Evolutionary conservation across 768 basidiomycete genomes (phyloP).

Genomic region (Boletus speciosus): DNA sequence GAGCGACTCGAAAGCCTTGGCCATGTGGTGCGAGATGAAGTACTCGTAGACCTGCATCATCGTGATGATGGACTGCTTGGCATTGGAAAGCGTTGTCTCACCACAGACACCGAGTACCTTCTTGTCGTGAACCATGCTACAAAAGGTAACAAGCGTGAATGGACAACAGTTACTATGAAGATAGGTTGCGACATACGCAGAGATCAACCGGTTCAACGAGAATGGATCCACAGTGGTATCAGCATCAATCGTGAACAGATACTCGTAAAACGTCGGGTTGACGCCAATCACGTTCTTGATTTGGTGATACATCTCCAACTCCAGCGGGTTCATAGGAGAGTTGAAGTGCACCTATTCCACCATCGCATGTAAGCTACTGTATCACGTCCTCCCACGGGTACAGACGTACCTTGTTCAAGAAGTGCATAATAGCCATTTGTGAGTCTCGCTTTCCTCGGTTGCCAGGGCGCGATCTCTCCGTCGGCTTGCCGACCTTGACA

Average conservation of each 20-base stretch:
- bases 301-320: constrained; percentile 98
- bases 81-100: constrained; percentile 89
- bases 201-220: constrained; percentile 87
- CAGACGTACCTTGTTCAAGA: constrained; percentile 82
- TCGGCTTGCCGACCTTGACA: constrained; percentile 93
- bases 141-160: neutral
- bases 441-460: constrained; percentile 99
- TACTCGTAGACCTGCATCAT: constrained; percentile 99
- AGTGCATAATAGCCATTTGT: constrained; percentile 94
- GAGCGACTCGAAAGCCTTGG: constrained; percentile 94
- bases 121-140: constrained; percentile 95
- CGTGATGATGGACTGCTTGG: constrained; percentile 91
- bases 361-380: neutral
- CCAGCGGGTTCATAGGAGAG: constrained; percentile 92
- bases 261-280: constrained; percentile 98
- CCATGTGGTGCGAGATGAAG: constrained; percentile 98
- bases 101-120: constrained; percentile 93
- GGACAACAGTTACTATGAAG: neutral
- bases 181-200: constrained; percentile 61
- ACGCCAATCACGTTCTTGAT: constrained; percentile 99
- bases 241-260: constrained; percentile 88
- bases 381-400: neutral
- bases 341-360: constrained; percentile 85
- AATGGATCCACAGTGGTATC: constrained; percentile 90
- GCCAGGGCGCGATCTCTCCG: constrained; percentile 87